Percentiles rank a stretch among this genome's conserved stretches.
These are phyloP conservation scores for Mycena kentingensis DNA, from an alignment of 768 basidiomycete species.

Conservation along the genomic window DNA sequence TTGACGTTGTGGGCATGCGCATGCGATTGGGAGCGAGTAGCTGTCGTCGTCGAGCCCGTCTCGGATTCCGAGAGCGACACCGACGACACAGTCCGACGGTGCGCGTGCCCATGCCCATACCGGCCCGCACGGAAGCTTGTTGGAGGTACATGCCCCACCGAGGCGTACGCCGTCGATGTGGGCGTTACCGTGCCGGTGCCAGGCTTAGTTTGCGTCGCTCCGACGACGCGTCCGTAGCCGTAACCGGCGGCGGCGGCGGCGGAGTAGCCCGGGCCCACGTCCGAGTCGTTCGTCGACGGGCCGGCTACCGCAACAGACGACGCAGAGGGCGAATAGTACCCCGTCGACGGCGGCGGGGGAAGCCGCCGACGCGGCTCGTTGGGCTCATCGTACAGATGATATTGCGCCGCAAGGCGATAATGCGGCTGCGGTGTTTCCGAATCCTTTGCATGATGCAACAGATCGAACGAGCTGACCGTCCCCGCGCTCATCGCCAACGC, in stretches of 20 bases:
- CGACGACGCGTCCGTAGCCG: constrained; percentile 13
- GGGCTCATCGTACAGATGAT: too few species aligned
- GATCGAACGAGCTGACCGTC: constrained; percentile 18
- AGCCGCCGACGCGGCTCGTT: constrained; percentile 1
- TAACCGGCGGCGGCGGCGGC: too few species aligned
- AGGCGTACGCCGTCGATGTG: neutral
- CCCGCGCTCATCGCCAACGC: neutral
- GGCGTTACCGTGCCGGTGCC: neutral
- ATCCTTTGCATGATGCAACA: constrained; percentile 1
- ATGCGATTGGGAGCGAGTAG: neutral
- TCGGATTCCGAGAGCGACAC: neutral
- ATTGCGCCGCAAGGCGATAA: too few species aligned
- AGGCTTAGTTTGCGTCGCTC: constrained; percentile 16
- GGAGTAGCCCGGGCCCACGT: too few species aligned
- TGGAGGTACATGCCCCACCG: neutral
- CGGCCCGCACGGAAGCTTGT: neutral
- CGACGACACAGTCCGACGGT: too few species aligned
- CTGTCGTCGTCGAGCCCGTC: neutral
- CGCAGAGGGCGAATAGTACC: too few species aligned
- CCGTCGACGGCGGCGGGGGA: constrained; percentile 3
- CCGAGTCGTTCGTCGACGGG: too few species aligned
- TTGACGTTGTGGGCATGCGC: neutral
- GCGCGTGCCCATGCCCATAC: neutral
- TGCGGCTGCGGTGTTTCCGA: neutral
- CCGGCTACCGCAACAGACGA: too few species aligned